Evolutionary conservation across 108 stramenopile genomes (phyloP).

Genomic region (Chaetoceros tenuissimus): DNA sequence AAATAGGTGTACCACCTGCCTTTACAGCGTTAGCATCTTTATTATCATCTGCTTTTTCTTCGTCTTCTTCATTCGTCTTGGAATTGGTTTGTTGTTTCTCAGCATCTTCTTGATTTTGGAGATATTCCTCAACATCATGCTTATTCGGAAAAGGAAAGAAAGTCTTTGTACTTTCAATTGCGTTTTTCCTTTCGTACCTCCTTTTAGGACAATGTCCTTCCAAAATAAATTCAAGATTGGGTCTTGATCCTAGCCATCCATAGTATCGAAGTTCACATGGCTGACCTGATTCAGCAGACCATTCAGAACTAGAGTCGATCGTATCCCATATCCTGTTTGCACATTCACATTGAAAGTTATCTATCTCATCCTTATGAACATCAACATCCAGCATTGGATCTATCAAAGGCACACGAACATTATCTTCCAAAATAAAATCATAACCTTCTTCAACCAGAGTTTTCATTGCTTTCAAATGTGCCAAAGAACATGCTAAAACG

Average conservation of each 20-base stretch:
- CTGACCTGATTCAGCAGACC: conserved; percentile 1
- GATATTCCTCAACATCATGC: background rate
- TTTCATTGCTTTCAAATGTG: conserved; percentile 80
- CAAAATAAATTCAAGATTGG: conserved; percentile 70
- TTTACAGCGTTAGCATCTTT: conserved; percentile 14
- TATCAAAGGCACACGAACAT: conserved; percentile 44
- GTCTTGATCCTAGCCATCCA: conserved; percentile 72
- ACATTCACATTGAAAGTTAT: conserved; percentile 35
- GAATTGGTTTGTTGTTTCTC: conserved; percentile 11
- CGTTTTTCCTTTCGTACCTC: background rate
- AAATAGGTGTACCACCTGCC: conserved; percentile 75
- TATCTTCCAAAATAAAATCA: conserved; percentile 86
- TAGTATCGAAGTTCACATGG: conserved; percentile 65
- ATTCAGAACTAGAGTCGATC: conserved; percentile 24
- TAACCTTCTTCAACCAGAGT: conserved; percentile 39
- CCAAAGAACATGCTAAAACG: conserved; percentile 71
- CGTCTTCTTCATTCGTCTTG: conserved; percentile 1
- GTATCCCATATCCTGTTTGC: conserved; percentile 52
- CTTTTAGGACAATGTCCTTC: conserved; percentile 42
- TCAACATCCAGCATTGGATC: background rate
- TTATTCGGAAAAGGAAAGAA: background rate
- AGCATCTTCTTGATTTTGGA: conserved; percentile 4
- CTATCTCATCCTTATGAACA: background rate
- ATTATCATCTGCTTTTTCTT: background rate
- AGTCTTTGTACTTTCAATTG: background rate